phyloP scores from a whole-genome alignment of 805 yeast genomes.

The Ogataea ramenticola region DNA sequence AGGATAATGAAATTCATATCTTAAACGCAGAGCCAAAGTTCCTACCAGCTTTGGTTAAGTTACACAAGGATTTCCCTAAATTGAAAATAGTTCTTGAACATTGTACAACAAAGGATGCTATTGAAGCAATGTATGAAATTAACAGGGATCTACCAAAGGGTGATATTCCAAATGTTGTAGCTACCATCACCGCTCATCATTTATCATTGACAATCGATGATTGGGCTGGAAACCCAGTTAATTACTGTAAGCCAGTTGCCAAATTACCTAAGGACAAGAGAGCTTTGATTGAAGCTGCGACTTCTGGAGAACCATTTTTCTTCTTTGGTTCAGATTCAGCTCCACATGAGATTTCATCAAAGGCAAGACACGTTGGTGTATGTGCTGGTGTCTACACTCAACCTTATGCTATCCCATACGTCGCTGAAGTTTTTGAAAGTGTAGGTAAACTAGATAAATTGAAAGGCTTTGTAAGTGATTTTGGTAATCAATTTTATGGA shows the following conservation, averaged over 20 bases:
- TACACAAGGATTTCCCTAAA: conserved; percentile 79
- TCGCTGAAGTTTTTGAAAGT: conserved; percentile 80
- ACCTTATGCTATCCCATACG: conserved; percentile 67
- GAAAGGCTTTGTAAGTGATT: conserved; percentile 66
- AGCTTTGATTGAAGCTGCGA: conserved; percentile 81
- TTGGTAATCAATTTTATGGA: conserved; percentile 67
- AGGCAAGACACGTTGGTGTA: conserved; percentile 71
- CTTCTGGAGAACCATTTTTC: conserved; percentile 85
- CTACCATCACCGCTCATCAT: conserved; percentile 95
- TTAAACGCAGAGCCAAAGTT: conserved; percentile 91
- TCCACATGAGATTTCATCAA: conserved; percentile 83
- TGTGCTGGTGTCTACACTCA: conserved; percentile 99
- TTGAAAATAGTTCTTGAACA: conserved; percentile 87
- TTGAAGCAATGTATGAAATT: conserved; percentile 65
- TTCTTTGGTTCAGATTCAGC: conserved; percentile 98
- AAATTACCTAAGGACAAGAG: conserved; percentile 79
- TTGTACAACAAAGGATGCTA: conserved; percentile 87
- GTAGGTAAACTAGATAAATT: conserved; percentile 57
- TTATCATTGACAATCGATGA: conserved; percentile 80
- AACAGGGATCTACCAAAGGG: conserved; percentile 33
- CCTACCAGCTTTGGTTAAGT: conserved; percentile 75
- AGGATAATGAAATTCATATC: conserved; percentile 69
- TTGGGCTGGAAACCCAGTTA: conserved; percentile 95
- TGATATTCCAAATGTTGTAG: conserved; percentile 59
- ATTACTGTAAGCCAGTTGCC: conserved; percentile 97